Percentiles rank a stretch among this genome's conserved stretches.
Conservation (phyloP, 768 basidiomycete species). For the Tulasnella calospora region DNA sequence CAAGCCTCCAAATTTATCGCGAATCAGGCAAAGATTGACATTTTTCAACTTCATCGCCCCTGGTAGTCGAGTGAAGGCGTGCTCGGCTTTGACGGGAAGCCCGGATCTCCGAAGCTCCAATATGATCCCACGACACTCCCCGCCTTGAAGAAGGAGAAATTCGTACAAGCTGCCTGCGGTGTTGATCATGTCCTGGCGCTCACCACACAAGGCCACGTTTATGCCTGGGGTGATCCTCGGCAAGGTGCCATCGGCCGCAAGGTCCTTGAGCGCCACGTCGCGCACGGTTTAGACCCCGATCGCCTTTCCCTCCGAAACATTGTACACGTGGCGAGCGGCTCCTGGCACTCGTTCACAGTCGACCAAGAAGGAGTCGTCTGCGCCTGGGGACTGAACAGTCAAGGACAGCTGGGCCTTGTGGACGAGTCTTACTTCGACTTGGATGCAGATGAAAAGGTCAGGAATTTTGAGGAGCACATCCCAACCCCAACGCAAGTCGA, state of each 20-base stretch:
- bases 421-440: conserved; percentile 51
- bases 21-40: not conserved
- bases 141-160: conserved; percentile 41
- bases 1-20: not conserved
- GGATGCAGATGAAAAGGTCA: conserved; percentile 39
- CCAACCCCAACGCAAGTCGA: conserved; percentile 56
- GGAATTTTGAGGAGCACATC: conserved; percentile 47
- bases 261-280: conserved; percentile 80
- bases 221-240: conserved; percentile 87
- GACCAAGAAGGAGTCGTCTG: conserved; percentile 77
- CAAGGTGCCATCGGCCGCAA: conserved; percentile 88
- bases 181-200: conserved; percentile 86
- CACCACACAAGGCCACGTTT: conserved; percentile 81
- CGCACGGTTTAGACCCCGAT: conserved; percentile 84
- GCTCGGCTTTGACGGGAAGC: conserved; percentile 60
- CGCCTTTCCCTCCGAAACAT: conserved; percentile 74
- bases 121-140: conserved; percentile 49
- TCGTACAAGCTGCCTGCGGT: conserved; percentile 71
- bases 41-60: not conserved
- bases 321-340: conserved; percentile 71
- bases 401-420: conserved; percentile 55
- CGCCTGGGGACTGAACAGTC: conserved; percentile 93
- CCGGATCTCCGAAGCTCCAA: conserved; percentile 60
- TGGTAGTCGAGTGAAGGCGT: conserved; percentile 51
- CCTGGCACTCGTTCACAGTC: conserved; percentile 86